These are phyloP conservation scores for Handroanthus guayacan DNA, from an alignment of 257 asterid species.

Conservation along the genomic window DNA sequence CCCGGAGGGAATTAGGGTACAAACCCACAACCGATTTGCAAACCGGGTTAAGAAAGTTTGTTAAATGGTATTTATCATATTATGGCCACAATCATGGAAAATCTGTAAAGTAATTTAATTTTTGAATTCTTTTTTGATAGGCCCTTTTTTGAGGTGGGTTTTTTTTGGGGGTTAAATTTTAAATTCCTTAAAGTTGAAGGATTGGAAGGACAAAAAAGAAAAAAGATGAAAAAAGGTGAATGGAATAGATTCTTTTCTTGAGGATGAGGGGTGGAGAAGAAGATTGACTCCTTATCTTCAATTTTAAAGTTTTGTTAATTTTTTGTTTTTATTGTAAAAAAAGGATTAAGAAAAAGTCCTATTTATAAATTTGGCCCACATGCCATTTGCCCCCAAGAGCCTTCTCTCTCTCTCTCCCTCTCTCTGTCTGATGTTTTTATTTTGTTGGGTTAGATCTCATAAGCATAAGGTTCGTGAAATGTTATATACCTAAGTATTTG, in stretches of 20 bases:
- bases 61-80: constrained; percentile 59
- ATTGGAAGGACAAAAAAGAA: too few species aligned
- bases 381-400: not conserved
- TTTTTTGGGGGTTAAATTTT: constrained; percentile 24
- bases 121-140: constrained; percentile 1
- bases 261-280: constrained; percentile 15
- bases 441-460: too few species aligned
- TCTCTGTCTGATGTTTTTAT: not conserved
- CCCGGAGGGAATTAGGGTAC: constrained; percentile 54
- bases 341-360: not conserved
- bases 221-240: not conserved
- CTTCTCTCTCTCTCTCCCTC: not conserved
- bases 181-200: not conserved
- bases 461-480: too few species aligned
- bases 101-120: constrained; percentile 36
- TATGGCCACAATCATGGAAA: constrained; percentile 51
- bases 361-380: constrained; percentile 2
- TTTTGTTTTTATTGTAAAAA: constrained; percentile 23
- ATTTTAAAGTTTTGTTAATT: constrained; percentile 2
- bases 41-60: constrained; percentile 63
- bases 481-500: too few species aligned
- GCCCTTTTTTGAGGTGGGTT: constrained; percentile 17
- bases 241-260: constrained; percentile 27
- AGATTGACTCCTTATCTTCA: constrained; percentile 11
- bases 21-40: constrained; percentile 59